Conservation (phyloP, 2,329 filamentous ascomycete species). For the Sarocladiaceae sp. region DNA sequence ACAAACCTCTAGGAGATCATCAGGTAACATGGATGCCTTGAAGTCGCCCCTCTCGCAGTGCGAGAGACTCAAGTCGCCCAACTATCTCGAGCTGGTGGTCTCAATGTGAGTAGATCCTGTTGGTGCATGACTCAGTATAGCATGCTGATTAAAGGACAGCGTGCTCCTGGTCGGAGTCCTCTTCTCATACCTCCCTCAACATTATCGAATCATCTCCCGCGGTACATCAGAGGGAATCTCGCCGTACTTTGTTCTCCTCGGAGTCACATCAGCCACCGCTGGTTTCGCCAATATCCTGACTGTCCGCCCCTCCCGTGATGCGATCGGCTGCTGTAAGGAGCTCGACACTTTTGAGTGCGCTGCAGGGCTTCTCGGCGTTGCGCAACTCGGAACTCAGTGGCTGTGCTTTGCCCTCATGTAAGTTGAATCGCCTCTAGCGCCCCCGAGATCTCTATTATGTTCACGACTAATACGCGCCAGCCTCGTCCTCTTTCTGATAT, state of each 20-base stretch:
- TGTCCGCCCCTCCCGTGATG: constrained; percentile 72
- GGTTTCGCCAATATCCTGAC: constrained; percentile 90
- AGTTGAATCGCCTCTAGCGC: constrained; percentile 25
- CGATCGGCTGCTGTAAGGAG: constrained; percentile 80
- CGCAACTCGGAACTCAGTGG: constrained; percentile 89
- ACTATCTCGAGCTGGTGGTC: constrained; percentile 48
- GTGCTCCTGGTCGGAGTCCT: constrained; percentile 83
- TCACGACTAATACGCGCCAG: constrained; percentile 50
- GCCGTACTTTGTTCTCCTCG: constrained; percentile 91
- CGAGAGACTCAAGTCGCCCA: constrained; percentile 45
- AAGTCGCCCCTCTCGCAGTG: constrained; percentile 25
- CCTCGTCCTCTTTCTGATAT: constrained; percentile 87
- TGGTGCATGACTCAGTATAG: background rate
- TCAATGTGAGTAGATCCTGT: constrained; percentile 41
- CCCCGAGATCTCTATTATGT: background rate
- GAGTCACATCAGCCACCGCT: constrained; percentile 80
- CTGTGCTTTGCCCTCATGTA: constrained; percentile 88
- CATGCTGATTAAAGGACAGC: constrained; percentile 24
- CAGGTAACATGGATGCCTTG: constrained; percentile 5
- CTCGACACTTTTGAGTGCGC: constrained; percentile 77
- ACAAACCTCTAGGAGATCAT: no score
- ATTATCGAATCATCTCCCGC: constrained; percentile 80
- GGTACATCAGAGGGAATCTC: constrained; percentile 90
- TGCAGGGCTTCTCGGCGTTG: constrained; percentile 79
- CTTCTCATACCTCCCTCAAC: constrained; percentile 90